Conservation (phyloP, 306 rosid genomes). For the Casuarina cunninghamiana region DNA sequence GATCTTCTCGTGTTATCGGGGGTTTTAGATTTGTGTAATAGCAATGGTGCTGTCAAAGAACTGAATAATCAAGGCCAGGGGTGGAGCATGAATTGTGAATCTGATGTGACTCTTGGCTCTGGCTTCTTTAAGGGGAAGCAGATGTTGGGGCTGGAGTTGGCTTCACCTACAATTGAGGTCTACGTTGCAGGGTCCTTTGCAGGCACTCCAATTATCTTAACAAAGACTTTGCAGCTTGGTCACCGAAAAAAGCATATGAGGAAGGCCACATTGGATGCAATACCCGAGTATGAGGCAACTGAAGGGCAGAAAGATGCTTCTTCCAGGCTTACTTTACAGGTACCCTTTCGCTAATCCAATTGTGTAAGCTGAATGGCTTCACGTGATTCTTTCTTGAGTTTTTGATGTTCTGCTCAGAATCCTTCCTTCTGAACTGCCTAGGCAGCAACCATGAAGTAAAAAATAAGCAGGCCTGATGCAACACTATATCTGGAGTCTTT, state of each 20-base stretch:
- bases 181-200: constrained; percentile 73
- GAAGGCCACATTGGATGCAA: constrained; percentile 56
- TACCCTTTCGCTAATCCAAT: constrained; percentile 19
- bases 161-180: constrained; percentile 65
- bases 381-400: constrained; percentile 3
- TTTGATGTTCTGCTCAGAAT: neutral
- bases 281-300: constrained; percentile 61
- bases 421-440: no score
- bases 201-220: constrained; percentile 71
- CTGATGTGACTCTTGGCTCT: constrained; percentile 40
- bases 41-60: constrained; percentile 40
- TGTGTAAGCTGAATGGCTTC: neutral
- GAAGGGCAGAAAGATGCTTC: constrained; percentile 46
- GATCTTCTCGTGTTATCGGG: constrained; percentile 64
- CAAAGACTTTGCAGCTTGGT: constrained; percentile 54
- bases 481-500: neutral
- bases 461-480: no score
- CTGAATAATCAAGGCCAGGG: constrained; percentile 39
- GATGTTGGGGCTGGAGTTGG: constrained; percentile 38
- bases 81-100: constrained; percentile 72
- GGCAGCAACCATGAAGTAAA: no score
- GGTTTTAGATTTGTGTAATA: constrained; percentile 47
- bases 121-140: constrained; percentile 59
- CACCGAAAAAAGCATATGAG: constrained; percentile 51
- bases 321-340: constrained; percentile 54